Evolutionary conservation across 352 stramenopile genomes (phyloP).

Genomic region (Peronospora belbahrii): DNA sequence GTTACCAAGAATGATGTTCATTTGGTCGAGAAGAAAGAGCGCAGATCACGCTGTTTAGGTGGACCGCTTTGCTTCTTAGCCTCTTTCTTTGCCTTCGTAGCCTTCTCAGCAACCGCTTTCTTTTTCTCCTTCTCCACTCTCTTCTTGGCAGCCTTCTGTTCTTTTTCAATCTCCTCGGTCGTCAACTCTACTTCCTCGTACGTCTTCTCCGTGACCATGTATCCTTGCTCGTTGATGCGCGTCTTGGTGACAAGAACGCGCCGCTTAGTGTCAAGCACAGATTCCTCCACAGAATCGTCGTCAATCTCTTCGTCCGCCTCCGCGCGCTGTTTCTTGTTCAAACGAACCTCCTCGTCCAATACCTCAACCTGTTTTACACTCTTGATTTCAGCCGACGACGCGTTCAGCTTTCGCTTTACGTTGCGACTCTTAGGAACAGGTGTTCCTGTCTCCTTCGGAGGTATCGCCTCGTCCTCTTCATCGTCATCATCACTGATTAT

Average conservation of each 20-base stretch:
- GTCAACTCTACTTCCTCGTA: constrained; percentile 68
- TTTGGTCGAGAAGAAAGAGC: constrained; percentile 51
- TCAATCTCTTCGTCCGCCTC: constrained; percentile 29
- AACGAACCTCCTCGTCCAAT: constrained; percentile 10
- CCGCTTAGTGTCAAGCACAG: constrained; percentile 36
- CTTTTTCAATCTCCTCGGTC: constrained; percentile 43
- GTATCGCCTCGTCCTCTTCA: constrained; percentile 23
- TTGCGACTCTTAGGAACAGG: constrained; percentile 22
- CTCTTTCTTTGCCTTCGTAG: constrained; percentile 41
- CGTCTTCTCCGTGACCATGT: constrained; percentile 80
- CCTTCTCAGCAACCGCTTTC: constrained; percentile 27
- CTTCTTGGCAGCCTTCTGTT: constrained; percentile 39
- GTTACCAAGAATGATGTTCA: constrained; percentile 12
- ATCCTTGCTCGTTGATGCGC: constrained; percentile 70
- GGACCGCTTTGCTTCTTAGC: constrained; percentile 36
- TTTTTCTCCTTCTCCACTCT: constrained; percentile 37
- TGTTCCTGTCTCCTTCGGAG: constrained; percentile 9
- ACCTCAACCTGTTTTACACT: constrained; percentile 13
- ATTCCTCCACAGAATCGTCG: constrained; percentile 12
- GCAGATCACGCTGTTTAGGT: constrained; percentile 60
- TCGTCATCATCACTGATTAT: constrained; percentile 71
- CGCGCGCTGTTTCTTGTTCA: constrained; percentile 8
- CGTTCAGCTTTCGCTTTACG: constrained; percentile 42
- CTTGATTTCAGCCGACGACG: constrained; percentile 24
- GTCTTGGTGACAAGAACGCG: constrained; percentile 58